These are phyloP conservation scores for thale cress (Arabidopsis thaliana) DNA, from an alignment of 345 rosid genomes.

Conservation along the genomic window DNA sequence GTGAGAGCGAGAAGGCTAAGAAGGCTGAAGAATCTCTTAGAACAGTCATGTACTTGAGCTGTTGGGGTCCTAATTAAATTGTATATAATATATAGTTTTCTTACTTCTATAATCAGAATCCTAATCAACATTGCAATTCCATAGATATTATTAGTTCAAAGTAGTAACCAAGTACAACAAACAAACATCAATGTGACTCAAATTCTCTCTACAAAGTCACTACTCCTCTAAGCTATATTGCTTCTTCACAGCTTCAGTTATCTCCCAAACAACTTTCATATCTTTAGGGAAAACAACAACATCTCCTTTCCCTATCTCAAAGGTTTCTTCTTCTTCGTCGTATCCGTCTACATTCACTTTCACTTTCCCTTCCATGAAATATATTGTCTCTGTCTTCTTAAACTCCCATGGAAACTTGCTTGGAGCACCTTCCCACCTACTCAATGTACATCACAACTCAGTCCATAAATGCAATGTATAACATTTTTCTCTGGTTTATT, in stretches of 20 bases:
- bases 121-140: background rate
- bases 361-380: conserved; percentile 38
- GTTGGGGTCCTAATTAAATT: conserved; percentile 68
- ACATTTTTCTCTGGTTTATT: background rate
- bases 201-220: background rate
- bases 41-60: conserved; percentile 79
- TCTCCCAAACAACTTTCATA: conserved; percentile 47
- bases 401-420: conserved; percentile 47
- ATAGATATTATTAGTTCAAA: background rate
- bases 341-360: conserved; percentile 41
- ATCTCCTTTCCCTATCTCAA: conserved; percentile 46
- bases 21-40: conserved; percentile 76
- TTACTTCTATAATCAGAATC: background rate
- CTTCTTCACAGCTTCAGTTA: conserved; percentile 40
- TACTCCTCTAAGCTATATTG: conserved; percentile 37
- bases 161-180: background rate
- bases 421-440: conserved; percentile 45
- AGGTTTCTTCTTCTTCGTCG: conserved; percentile 32
- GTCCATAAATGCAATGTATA: background rate
- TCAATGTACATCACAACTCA: background rate
- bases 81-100: background rate
- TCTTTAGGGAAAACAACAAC: conserved; percentile 47
- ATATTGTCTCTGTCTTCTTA: conserved; percentile 45
- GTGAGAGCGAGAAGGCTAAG: conserved; percentile 46
- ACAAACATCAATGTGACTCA: conserved; percentile 1